A percentile compares a stretch with the other conserved stretches of the same genome.
Evolutionary conservation across 371 early-diverging fungal species (phyloP).

Genomic region (Rhizopus arrhizus): DNA sequence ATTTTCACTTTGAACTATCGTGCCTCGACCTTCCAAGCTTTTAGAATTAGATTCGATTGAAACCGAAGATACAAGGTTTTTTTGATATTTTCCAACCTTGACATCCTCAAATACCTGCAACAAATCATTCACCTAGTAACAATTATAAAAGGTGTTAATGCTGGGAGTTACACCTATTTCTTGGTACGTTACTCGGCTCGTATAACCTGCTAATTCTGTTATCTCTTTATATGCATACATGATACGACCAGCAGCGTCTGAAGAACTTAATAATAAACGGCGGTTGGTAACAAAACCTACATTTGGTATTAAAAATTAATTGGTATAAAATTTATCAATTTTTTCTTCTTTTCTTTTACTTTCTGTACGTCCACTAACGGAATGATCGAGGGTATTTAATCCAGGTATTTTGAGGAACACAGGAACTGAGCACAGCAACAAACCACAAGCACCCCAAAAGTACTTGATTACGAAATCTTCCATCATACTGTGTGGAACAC

Average conservation of each 20-base stretch:
- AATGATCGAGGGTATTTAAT: conserved; percentile 30
- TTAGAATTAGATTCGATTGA: conserved; percentile 61
- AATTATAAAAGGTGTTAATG: not conserved
- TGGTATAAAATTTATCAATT: too few relatives aligned
- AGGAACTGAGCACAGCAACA: conserved; percentile 86
- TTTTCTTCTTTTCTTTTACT: conserved; percentile 26
- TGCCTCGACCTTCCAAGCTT: conserved; percentile 68
- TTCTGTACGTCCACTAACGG: conserved; percentile 62
- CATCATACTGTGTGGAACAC: conserved; percentile 85
- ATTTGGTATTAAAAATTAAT: not conserved
- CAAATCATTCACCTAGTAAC: conserved; percentile 61
- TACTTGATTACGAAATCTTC: conserved; percentile 92
- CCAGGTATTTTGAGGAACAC: conserved; percentile 81
- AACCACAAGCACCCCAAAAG: conserved; percentile 94
- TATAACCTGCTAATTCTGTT: conserved; percentile 90
- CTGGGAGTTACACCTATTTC: too few relatives aligned
- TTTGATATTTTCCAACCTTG: conserved; percentile 69
- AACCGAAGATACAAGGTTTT: conserved; percentile 62
- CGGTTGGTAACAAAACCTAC: conserved; percentile 92
- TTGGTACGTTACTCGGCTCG: conserved; percentile 69
- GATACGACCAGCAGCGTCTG: conserved; percentile 89
- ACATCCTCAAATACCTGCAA: conserved; percentile 84
- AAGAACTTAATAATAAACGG: conserved; percentile 76
- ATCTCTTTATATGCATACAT: conserved; percentile 92
- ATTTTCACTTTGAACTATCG: conserved; percentile 64